Base-by-base conservation (phyloP, 1,284 basidiomycete species). In the Volvariella surrecta region DNA sequence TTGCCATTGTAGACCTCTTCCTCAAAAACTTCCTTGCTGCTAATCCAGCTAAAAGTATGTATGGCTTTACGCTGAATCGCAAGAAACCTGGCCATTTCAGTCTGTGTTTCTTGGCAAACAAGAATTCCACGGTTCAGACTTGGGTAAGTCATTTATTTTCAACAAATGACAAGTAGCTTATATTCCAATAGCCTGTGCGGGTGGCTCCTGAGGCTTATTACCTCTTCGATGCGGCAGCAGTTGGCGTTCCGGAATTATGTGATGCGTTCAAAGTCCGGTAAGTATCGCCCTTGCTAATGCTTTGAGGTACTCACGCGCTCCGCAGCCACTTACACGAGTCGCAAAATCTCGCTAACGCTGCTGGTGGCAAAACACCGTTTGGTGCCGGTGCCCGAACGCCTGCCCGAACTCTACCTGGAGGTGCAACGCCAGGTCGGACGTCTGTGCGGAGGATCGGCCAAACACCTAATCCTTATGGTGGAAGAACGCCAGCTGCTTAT, bases 241-340 rank as follows among this genome's bases (percentile, higher is more conserved):
- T 88, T 7, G 91, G 89, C 45, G 89, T 97, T 18, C 82, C 88
- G 0, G 90, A 94, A 62, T 68, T 97, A 2, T 95, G 92, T 53
- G 91, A 96, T 58, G 92, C 92, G 13, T 97, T 97, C 79, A 96
- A 96, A 79, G 80, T 89, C 56, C 73, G 87, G 77, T 87, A 63
- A 56, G 74, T 49, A 17, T 11, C 28, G 10, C 22, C 24, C 40
- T 17, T 19, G 30, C 28, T 37, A 18, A 44, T 32, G 32, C 18
- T 28, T 35, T 45, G 46, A 53, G 47, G 21, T 47, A 50, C 47
- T 32, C 51, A 42, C 30, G 47, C 38, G 45, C 37, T 11, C 43
- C 41, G 34, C 47, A 83, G 85, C 50, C 88, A 90, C 63, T 67
- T 84, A 32, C 84, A 88, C 51, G 84, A 89, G 56, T 85, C 85